Percentiles rank a stretch among this genome's conserved stretches.
phyloP scores from a whole-genome alignment of 164 flowering plant species.

The Vitis rotundifolia region DNA sequence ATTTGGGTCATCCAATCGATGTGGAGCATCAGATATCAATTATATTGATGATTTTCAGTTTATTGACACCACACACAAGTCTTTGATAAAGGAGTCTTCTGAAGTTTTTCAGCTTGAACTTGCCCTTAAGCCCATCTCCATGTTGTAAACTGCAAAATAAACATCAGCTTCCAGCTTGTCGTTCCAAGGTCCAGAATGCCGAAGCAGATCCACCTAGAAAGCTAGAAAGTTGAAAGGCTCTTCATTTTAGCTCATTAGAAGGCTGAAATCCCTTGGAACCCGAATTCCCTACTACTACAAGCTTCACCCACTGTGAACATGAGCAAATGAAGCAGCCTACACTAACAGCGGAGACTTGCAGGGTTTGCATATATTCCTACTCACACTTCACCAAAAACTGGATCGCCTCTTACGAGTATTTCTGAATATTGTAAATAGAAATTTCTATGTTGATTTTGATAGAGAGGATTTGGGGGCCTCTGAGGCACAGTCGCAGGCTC shows the following conservation, averaged over 20 bases:
- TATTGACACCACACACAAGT: conserved; percentile 47
- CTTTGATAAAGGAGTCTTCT: conserved; percentile 69
- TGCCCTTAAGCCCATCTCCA: conserved; percentile 22
- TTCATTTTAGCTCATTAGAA: too few species aligned
- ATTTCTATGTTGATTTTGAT: conserved; percentile 60
- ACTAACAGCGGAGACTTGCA: conserved; percentile 86
- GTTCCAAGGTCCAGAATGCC: too few species aligned
- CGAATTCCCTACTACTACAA: too few species aligned
- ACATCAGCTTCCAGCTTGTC: too few species aligned
- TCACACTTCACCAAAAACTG: conserved; percentile 87
- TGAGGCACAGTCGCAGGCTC: conserved; percentile 48
- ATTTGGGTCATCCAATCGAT: conserved; percentile 6
- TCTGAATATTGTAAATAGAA: conserved; percentile 53
- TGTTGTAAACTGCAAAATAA: background rate
- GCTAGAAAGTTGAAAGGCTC: too few species aligned
- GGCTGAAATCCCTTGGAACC: too few species aligned
- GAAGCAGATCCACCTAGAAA: too few species aligned
- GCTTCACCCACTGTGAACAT: too few species aligned
- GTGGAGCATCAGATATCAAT: background rate
- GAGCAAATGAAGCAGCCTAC: too few species aligned
- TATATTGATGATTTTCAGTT: conserved; percentile 33
- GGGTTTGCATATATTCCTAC: conserved; percentile 87
- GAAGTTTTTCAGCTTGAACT: conserved; percentile 76
- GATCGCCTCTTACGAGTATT: conserved; percentile 68
- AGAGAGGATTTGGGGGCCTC: conserved; percentile 61